phyloP scores from a whole-genome alignment of 345 rosid genomes.

The Melaleuca alternifolia region DNA sequence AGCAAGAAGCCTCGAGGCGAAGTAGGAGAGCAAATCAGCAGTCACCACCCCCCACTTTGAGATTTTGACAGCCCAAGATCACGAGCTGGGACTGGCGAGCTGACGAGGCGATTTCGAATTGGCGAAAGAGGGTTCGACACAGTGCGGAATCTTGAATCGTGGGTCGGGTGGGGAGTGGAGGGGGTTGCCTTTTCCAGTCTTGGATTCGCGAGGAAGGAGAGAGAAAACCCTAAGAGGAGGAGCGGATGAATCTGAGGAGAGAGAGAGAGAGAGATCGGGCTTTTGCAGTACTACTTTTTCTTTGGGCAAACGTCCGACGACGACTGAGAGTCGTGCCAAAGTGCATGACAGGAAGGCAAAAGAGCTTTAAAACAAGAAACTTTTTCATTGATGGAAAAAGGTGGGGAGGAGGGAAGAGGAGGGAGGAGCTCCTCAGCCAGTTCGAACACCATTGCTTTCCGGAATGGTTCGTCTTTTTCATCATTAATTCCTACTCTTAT shows the following conservation, averaged over 20 bases:
- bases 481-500: rapidly evolving
- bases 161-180: neutral
- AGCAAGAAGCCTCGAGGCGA: neutral
- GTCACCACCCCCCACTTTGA: neutral
- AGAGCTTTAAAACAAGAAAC: neutral
- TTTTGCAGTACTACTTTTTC: neutral
- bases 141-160: neutral
- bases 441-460: neutral
- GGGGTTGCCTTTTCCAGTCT: neutral
- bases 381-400: neutral
- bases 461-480: neutral
- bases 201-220: neutral
- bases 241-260: neutral
- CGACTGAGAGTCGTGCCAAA: neutral
- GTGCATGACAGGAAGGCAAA: neutral
- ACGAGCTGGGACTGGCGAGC: neutral
- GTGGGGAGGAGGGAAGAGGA: neutral
- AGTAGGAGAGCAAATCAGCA: neutral
- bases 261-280: neutral
- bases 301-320: neutral
- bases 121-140: neutral
- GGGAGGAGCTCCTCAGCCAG: neutral
- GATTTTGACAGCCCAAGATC: neutral
- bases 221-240: neutral
- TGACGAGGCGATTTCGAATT: neutral